Percentiles rank a stretch among this genome's conserved stretches.
Conservation (phyloP, 2,329 filamentous ascomycete species). For the Neopestalotiopsis sp. region DNA sequence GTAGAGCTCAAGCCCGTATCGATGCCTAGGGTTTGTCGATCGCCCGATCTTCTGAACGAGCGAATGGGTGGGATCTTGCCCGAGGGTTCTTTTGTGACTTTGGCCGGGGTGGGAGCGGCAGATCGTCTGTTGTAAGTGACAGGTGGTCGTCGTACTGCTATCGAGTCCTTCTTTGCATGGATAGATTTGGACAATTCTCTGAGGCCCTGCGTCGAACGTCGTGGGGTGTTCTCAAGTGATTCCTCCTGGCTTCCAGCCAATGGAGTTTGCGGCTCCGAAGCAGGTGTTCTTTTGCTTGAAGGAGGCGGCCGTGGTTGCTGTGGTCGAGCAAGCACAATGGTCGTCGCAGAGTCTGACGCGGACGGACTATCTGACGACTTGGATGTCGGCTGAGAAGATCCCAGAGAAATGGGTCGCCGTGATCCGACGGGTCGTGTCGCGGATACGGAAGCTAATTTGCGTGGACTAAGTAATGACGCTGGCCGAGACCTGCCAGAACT, state of each 20-base stretch:
- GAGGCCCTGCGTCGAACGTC: conserved; percentile 48
- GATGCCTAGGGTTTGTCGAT: conserved; percentile 58
- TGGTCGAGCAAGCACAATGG: conserved; percentile 37
- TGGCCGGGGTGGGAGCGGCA: conserved; percentile 32
- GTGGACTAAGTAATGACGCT: conserved; percentile 42
- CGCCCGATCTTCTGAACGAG: conserved; percentile 61
- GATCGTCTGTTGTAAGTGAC: conserved; percentile 55
- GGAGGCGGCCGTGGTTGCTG: conserved; percentile 45
- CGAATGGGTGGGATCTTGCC: conserved; percentile 58
- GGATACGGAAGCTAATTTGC: conserved; percentile 30
- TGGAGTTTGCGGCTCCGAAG: conserved; percentile 19
- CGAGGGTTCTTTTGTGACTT: conserved; percentile 26
- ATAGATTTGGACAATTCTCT: conserved; percentile 55
- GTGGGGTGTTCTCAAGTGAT: conserved; percentile 33
- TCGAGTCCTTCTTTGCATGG: conserved; percentile 54
- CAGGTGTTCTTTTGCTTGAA: conserved; percentile 37
- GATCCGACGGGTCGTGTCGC: conserved; percentile 30
- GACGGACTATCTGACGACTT: conserved; percentile 27
- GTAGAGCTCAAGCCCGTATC: conserved; percentile 56
- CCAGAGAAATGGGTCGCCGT: conserved; percentile 46
- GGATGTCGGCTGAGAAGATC: conserved; percentile 31
- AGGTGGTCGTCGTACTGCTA: conserved; percentile 49
- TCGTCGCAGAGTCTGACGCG: conserved; percentile 34
- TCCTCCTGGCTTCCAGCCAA: conserved; percentile 25
- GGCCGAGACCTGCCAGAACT: conserved; percentile 40